Conservation (phyloP, 306 rosid genomes). For the Pyrus pyrifolia region DNA sequence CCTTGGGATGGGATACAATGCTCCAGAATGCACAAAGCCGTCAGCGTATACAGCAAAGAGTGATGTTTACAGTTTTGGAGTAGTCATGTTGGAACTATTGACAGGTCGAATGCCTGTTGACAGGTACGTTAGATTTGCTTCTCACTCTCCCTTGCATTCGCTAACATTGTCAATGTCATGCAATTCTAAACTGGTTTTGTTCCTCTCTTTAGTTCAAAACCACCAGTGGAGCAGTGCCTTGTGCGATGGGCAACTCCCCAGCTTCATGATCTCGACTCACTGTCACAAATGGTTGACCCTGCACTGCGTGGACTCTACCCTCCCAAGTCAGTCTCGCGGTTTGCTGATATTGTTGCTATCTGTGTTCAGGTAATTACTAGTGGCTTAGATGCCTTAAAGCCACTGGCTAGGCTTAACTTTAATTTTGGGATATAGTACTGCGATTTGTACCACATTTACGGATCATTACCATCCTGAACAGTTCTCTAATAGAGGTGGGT, state of each 20-base stretch:
- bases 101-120: constrained; percentile 84
- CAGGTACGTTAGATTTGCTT: constrained; percentile 35
- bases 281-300: constrained; percentile 71
- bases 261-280: constrained; percentile 61
- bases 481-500: background rate
- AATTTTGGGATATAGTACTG: background rate
- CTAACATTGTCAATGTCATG: background rate
- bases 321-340: constrained; percentile 67
- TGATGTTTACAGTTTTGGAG: constrained; percentile 83
- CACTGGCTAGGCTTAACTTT: background rate
- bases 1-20: constrained; percentile 73
- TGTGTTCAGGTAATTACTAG: constrained; percentile 59
- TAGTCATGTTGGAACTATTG: constrained; percentile 81
- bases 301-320: constrained; percentile 84
- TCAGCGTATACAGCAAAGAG: constrained; percentile 61
- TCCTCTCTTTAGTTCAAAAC: constrained; percentile 39
- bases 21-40: constrained; percentile 76
- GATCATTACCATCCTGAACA: background rate
- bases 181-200: background rate
- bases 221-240: constrained; percentile 54
- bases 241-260: constrained; percentile 84
- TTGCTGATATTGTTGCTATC: constrained; percentile 71
- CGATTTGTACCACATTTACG: background rate
- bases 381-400: background rate
- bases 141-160: background rate